A percentile compares a stretch with the other conserved stretches of the same genome.
Conservation (phyloP, 306 rosid genomes). For the Casuarina equisetifolia region DNA sequence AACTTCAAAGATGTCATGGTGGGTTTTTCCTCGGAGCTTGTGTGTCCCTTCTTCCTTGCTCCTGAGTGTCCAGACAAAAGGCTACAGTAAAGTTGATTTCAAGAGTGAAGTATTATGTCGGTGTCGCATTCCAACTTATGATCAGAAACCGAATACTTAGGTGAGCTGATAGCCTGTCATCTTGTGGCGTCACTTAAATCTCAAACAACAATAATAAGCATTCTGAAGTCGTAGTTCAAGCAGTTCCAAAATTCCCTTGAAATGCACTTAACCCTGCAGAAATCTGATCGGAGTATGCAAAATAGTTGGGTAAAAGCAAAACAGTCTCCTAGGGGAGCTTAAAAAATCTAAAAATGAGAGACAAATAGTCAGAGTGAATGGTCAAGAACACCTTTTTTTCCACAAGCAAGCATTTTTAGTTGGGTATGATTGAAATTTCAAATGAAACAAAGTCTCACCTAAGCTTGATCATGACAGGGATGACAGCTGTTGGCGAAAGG, state of each 20-base stretch:
- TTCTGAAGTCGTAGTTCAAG: neutral
- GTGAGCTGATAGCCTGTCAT: neutral
- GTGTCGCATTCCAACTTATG: neutral
- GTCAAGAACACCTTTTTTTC: too few species aligned
- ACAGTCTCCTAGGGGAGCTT: too few species aligned
- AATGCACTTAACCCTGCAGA: neutral
- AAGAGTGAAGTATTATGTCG: neutral
- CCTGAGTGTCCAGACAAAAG: neutral
- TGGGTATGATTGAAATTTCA: constrained; percentile 9
- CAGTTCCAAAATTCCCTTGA: neutral
- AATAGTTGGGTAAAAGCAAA: too few species aligned
- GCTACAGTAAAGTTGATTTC: neutral
- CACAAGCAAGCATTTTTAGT: neutral
- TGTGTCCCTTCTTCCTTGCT: too few species aligned
- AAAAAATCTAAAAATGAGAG: too few species aligned
- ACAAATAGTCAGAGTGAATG: too few species aligned
- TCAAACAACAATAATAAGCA: neutral
- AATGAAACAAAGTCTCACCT: constrained; percentile 19
- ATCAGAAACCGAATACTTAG: neutral
- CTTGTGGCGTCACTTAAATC: neutral
- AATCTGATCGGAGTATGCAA: too few species aligned
- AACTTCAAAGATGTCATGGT: too few species aligned
- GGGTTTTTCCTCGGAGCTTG: too few species aligned
- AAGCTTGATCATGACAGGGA: neutral
- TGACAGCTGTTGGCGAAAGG: neutral